Conservation (phyloP, 305 asterid genomes). For the Fraxinus velutina region DNA sequence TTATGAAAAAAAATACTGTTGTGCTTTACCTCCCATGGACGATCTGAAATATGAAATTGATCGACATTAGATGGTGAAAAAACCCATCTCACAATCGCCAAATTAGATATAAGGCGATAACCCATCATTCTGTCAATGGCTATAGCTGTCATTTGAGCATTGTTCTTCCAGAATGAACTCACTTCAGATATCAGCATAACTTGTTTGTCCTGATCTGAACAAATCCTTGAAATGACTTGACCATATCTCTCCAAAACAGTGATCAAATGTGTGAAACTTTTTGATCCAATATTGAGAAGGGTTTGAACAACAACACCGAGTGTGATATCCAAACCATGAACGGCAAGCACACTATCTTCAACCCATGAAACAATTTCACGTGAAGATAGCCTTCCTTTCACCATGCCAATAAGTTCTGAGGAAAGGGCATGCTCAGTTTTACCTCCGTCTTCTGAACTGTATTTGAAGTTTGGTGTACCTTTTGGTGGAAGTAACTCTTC, state of each 20-base stretch:
- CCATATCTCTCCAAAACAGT: conserved; percentile 97
- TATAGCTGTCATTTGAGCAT: conserved; percentile 82
- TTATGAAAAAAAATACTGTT: background rate
- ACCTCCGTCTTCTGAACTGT: conserved; percentile 66
- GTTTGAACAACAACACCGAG: conserved; percentile 79
- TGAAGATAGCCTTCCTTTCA: conserved; percentile 62
- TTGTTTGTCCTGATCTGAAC: conserved; percentile 82
- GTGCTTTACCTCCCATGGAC: conserved; percentile 85
- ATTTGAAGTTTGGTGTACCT: conserved; percentile 67
- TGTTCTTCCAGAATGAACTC: conserved; percentile 85
- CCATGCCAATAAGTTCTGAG: conserved; percentile 71
- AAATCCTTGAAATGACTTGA: conserved; percentile 77
- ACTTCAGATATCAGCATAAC: conserved; percentile 76
- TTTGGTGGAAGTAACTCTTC: conserved; percentile 97
- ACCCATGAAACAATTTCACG: conserved; percentile 84
- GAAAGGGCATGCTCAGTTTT: conserved; percentile 70
- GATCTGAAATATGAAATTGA: conserved; percentile 82
- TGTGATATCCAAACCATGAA: conserved; percentile 65
- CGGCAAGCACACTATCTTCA: conserved; percentile 68
- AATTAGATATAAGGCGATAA: conserved; percentile 83
- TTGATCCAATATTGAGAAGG: conserved; percentile 90
- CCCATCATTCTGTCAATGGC: conserved; percentile 98
- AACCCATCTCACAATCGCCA: conserved; percentile 96
- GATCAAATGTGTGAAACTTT: conserved; percentile 93
- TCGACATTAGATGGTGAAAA: conserved; percentile 59